These are phyloP conservation scores for Limnomonas spitsbergensis DNA, from an alignment of 139 green algal species.

Conservation along the genomic window DNA sequence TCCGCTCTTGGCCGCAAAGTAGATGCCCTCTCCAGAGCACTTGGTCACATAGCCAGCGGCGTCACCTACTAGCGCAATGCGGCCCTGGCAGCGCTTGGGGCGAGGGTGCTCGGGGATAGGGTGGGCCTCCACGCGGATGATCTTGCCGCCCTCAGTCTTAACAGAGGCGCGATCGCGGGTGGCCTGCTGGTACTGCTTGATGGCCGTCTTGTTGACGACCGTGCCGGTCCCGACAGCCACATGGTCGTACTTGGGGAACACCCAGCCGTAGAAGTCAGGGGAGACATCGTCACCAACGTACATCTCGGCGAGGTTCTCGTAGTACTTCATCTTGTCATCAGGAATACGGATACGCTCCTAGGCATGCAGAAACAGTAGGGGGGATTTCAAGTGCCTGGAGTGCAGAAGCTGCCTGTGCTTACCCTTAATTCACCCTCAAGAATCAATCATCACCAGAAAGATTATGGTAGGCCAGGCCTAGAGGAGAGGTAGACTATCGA, in stretches of 20 bases:
- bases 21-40: conserved; percentile 96
- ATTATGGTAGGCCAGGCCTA: neutral
- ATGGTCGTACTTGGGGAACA: conserved; percentile 99
- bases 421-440: too few relatives aligned
- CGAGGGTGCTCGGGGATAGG: conserved; percentile 97
- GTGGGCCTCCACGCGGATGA: conserved; percentile 98
- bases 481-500: too few relatives aligned
- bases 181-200: conserved; percentile 99
- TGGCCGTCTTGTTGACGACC: conserved; percentile 98
- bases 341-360: conserved; percentile 94
- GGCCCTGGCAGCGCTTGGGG: conserved; percentile 73
- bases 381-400: too few relatives aligned
- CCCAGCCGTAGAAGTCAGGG: conserved; percentile 94
- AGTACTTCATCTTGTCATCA: conserved; percentile 99
- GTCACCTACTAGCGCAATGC: conserved; percentile 91
- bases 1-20: conserved; percentile 98
- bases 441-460: too few relatives aligned
- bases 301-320: conserved; percentile 99
- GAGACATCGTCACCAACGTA: conserved; percentile 99
- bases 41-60: conserved; percentile 97
- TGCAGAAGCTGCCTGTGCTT: too few relatives aligned
- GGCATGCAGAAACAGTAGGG: neutral
- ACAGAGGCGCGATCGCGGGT: conserved; percentile 66
- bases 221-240: conserved; percentile 98
- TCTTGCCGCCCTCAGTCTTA: conserved; percentile 95